Evolutionary conservation across 164 flowering plant species (phyloP).

Genomic region (Cinnamomum chago): DNA sequence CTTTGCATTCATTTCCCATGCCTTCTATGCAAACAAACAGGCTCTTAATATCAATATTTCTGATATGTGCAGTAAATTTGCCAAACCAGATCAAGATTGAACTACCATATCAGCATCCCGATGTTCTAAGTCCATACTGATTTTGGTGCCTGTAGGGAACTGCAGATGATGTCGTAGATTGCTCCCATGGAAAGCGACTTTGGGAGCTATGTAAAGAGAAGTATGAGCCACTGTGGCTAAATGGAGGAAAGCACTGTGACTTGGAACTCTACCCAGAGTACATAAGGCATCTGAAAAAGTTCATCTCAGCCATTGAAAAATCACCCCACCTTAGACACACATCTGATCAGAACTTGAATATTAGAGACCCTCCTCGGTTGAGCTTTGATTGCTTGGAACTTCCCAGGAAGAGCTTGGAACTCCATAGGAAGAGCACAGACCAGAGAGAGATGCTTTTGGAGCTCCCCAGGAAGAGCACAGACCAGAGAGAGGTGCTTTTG

Average conservation of each 20-base stretch:
- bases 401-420: slow-evolving; percentile 40
- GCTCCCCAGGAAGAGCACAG: slow-evolving; percentile 40
- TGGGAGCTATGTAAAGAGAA: slow-evolving; percentile 73
- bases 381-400: slow-evolving; percentile 21
- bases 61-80: no score
- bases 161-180: slow-evolving; percentile 64
- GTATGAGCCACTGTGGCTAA: slow-evolving; percentile 70
- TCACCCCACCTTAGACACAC: slow-evolving; percentile 19
- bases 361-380: slow-evolving; percentile 8
- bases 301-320: slow-evolving; percentile 56
- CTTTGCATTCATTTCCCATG: no score
- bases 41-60: no score
- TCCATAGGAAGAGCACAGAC: slow-evolving; percentile 40
- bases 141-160: slow-evolving; percentile 47
- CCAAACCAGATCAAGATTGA: no score
- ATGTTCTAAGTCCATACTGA: background rate
- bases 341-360: slow-evolving; percentile 5
- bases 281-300: slow-evolving; percentile 55
- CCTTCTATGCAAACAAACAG: no score
- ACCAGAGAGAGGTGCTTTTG: slow-evolving; percentile 14
- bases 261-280: slow-evolving; percentile 62
- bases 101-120: no score
- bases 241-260: slow-evolving; percentile 62
- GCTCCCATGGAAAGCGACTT: slow-evolving; percentile 65
- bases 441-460: slow-evolving; percentile 21